Evolutionary conservation across 1,284 basidiomycete species (phyloP), one percentile per base, ranked within the genome.

Genomic region (Polyporus tsugae): DNA sequence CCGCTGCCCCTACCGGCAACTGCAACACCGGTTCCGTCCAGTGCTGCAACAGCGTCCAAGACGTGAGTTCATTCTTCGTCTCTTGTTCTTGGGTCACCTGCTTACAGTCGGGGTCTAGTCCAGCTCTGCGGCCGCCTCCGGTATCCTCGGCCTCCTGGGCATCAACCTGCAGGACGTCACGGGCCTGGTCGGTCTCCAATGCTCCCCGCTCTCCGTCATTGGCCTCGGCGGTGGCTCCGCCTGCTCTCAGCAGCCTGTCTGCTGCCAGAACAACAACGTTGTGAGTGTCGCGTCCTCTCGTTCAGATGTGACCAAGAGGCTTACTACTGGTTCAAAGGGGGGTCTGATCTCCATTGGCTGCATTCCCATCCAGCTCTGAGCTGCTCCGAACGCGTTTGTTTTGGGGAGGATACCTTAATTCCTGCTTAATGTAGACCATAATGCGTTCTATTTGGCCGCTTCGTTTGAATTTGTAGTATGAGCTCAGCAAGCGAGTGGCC

Each of bases 201-300:
- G 72, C 69, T 69, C 71, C 7, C 73, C 73, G 19, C 58, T 74
- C 52, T 67, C 67, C 29, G 65, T 70, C 22, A 60, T 78, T 64
- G 70, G 67, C 10, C 63, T 39, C 29, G 75, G 73, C 60, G 38
- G 49, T 9, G 60, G 63, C 46, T 59, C 53, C 60, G 39, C 68
- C 2, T 74, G 73, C 72, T 42, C 53, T 9, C 63, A 69, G 11
- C 66, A 52, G 52, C 52, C 71, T 6, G 74, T 75, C 44, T 75
- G 73, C 73, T 74, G 74, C 70, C 29, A 69, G 66, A 70, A 75
- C 73, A 75, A 75, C 74, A 72, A 67, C 69, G 60, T 70, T 53
- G 73, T 74, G 58, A 68, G 71, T 63, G 52, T 33, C 36, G 36
- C 17, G 1, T 7, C 33, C 15, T 7, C 1, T 46, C 22, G 46